phyloP scores from a whole-genome alignment of 176 grass and related monocot genomes.

The Guadua angustifolia region DNA sequence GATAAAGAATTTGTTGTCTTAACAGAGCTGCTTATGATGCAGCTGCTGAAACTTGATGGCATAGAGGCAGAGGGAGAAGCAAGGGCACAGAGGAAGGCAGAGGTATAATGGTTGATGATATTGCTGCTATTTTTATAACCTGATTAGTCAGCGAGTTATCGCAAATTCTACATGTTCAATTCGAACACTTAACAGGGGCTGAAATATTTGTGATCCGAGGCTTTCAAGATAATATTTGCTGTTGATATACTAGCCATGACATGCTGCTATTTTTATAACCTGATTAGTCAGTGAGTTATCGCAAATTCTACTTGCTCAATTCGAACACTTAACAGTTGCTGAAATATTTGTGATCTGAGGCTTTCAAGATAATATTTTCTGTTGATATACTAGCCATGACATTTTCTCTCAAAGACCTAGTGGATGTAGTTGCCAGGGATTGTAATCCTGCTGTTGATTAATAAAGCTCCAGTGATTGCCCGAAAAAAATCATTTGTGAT shows the following conservation, averaged over 20 bases:
- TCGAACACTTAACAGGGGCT: background rate
- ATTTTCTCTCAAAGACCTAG: background rate
- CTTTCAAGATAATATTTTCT: background rate
- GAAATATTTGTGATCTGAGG: background rate
- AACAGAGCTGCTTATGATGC: constrained; percentile 88
- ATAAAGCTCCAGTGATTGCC: no score
- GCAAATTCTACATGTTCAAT: background rate
- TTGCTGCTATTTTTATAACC: background rate
- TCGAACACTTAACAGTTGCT: background rate
- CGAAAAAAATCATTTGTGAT: background rate
- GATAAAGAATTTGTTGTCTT: constrained; percentile 84
- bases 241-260: background rate
- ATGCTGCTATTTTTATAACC: background rate
- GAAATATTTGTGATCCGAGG: background rate
- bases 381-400: background rate
- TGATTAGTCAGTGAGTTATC: background rate
- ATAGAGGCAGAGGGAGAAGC: constrained; percentile 92
- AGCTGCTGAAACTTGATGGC: constrained; percentile 83
- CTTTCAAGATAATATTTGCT: background rate
- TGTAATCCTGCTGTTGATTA: no score
- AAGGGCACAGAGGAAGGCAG: constrained; percentile 76
- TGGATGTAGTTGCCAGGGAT: no score
- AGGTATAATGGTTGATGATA: constrained; percentile 52
- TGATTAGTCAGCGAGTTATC: background rate
- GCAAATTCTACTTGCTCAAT: background rate